A percentile compares a stretch with the other conserved stretches of the same genome.
phyloP scores from a whole-genome alignment of 106 monocot genomes.

The Allium cepa region DNA sequence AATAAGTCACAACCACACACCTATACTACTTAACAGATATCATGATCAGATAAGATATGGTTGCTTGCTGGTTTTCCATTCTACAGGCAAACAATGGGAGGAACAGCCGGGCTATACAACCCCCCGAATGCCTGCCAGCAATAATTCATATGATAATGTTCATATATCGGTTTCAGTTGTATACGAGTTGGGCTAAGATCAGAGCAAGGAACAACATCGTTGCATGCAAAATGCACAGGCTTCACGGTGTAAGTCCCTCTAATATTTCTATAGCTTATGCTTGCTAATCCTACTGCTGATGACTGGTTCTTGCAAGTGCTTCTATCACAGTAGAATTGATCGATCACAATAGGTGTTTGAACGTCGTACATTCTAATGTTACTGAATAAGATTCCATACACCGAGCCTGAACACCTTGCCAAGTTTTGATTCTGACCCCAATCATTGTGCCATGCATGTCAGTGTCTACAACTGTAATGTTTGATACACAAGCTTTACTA shows the following conservation, averaged over 20 bases:
- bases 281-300: too few relatives aligned
- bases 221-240: slow-evolving; percentile 88
- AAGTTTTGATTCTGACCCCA: too few relatives aligned
- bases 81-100: slow-evolving; percentile 70
- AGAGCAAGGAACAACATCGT: slow-evolving; percentile 64
- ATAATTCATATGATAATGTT: slow-evolving; percentile 61
- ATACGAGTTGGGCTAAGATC: too few relatives aligned
- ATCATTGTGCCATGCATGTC: too few relatives aligned
- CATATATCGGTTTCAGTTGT: slow-evolving; percentile 55
- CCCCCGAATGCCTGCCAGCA: slow-evolving; percentile 82
- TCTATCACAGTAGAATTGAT: slow-evolving; percentile 88
- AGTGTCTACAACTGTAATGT: too few relatives aligned
- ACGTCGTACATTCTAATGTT: slow-evolving; percentile 80
- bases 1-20: slow-evolving; percentile 6
- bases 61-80: slow-evolving; percentile 72
- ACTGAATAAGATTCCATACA: slow-evolving; percentile 56
- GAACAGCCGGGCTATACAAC: slow-evolving; percentile 42
- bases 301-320: slow-evolving; percentile 73
- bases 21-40: slow-evolving; percentile 27
- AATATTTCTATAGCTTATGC: slow-evolving; percentile 68
- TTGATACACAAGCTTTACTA: slow-evolving; percentile 82
- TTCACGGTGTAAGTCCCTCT: slow-evolving; percentile 78
- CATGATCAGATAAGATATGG: slow-evolving; percentile 43
- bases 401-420: too few relatives aligned
- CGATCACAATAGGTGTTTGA: slow-evolving; percentile 78